phyloP scores from a whole-genome alignment of 2,329 filamentous ascomycete genomes.

The Paraphoma chrysanthemicola region DNA sequence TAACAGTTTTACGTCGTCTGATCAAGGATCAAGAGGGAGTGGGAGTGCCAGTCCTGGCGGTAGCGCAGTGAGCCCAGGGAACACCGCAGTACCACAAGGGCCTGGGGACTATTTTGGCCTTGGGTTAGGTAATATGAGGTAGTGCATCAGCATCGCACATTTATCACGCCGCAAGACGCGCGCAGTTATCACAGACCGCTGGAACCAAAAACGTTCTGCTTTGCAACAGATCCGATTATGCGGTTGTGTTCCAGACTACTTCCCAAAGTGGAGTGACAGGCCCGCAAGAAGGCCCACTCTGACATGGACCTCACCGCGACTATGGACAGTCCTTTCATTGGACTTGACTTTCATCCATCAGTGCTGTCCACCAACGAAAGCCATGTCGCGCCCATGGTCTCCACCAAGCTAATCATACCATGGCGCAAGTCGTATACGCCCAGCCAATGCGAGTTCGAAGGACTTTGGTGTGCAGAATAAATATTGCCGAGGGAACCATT shows the following conservation, averaged over 20 bases:
- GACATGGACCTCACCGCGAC: not conserved
- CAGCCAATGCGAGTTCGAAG: not conserved
- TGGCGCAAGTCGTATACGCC: too few relatives aligned
- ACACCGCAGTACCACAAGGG: slow-evolving; percentile 10
- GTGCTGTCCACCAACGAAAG: not conserved
- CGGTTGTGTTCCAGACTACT: not conserved
- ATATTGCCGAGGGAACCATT: not conserved
- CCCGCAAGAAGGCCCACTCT: not conserved
- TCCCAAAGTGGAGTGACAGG: not conserved
- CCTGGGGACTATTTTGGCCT: slow-evolving; percentile 31
- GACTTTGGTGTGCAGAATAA: not conserved
- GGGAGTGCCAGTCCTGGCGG: slow-evolving; percentile 23
- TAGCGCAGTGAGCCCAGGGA: slow-evolving; percentile 18
- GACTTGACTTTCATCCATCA: not conserved
- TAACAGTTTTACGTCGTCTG: slow-evolving; percentile 1
- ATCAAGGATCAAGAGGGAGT: slow-evolving; percentile 18
- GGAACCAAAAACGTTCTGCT: not conserved
- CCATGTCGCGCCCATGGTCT: not conserved
- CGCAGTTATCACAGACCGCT: not conserved
- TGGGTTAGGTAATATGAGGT: slow-evolving; percentile 11
- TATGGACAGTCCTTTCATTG: not conserved
- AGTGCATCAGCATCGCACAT: not conserved
- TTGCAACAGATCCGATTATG: not conserved
- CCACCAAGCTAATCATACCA: too few relatives aligned
- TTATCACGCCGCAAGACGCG: too few relatives aligned